A percentile compares a stretch with the other conserved stretches of the same genome.
These are phyloP conservation scores for Aspergillus unguis DNA, from an alignment of 2,329 filamentous ascomycete species.

Conservation along the genomic window DNA sequence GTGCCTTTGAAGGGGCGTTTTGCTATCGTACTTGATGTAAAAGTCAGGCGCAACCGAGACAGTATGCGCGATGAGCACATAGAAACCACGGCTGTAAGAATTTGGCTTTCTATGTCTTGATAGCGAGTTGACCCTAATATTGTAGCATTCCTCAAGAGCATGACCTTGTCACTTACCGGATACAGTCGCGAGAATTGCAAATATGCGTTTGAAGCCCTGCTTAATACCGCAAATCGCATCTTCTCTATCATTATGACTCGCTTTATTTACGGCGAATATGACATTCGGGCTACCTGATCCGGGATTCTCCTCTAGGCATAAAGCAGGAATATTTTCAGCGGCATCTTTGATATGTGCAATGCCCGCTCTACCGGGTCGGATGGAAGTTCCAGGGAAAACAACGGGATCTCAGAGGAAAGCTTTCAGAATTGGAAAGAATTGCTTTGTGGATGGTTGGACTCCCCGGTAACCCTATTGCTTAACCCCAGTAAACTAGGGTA, in stretches of 20 bases:
- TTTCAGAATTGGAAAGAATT: no score
- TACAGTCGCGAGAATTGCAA: constrained; percentile 1
- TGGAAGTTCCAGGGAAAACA: no score
- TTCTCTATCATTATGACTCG: background rate
- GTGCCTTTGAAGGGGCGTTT: constrained; percentile 15
- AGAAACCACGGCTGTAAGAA: constrained; percentile 14
- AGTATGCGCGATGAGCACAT: constrained; percentile 34
- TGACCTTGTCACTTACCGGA: background rate
- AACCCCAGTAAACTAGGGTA: no score
- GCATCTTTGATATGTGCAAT: constrained; percentile 30
- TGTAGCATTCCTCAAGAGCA: background rate
- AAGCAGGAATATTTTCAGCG: constrained; percentile 32
- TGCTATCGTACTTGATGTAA: constrained; percentile 1
- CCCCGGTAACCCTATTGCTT: no score
- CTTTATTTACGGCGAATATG: constrained; percentile 6
- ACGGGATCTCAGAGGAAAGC: no score
- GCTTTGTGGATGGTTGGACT: no score
- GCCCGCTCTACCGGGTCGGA: no score
- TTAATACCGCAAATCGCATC: background rate
- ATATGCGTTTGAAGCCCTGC: constrained; percentile 1
- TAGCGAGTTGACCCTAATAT: background rate
- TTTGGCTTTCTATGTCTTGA: background rate
- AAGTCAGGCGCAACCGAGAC: constrained; percentile 24
- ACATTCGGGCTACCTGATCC: constrained; percentile 1
- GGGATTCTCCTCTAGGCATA: constrained; percentile 31